A percentile compares a stretch with the other conserved stretches of the same genome.
Evolutionary conservation across 75 land plant genomes (phyloP).

Genomic region (Adiantum capillusveneris): DNA sequence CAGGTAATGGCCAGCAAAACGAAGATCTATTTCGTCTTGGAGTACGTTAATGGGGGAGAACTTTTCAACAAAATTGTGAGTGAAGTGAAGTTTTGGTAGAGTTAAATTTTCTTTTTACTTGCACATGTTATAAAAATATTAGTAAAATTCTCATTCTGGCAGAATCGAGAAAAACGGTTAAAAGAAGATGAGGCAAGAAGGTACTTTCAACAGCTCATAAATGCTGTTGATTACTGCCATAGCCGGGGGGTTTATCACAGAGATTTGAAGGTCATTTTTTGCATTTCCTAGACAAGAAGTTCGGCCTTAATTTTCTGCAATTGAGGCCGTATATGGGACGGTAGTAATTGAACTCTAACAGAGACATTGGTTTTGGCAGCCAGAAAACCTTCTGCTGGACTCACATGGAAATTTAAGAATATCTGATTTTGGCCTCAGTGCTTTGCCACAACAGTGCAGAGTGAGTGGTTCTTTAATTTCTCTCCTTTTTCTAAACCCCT

Average conservation of each 20-base stretch:
- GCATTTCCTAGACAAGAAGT: too few relatives aligned
- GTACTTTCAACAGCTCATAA: conserved; percentile 2
- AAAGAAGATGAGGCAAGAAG: conserved; percentile 7
- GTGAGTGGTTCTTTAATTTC: too few relatives aligned
- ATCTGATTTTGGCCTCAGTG: conserved; percentile 17
- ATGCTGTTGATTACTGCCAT: conserved; percentile 4
- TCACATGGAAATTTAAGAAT: conserved; percentile 15
- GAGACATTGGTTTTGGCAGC: conserved; percentile 10
- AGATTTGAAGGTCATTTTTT: conserved; percentile 5
- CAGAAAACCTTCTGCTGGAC: conserved; percentile 13
- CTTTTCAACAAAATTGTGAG: conserved; percentile 11
- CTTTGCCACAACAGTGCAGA: conserved; percentile 9
- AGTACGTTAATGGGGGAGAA: conserved; percentile 10
- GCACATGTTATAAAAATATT: not conserved
- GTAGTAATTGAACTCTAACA: too few relatives aligned
- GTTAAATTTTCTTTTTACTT: not conserved
- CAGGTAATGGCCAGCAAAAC: conserved; percentile 14
- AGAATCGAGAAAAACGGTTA: not conserved
- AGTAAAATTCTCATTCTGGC: not conserved
- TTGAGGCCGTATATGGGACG: too few relatives aligned
- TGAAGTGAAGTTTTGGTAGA: too few relatives aligned
- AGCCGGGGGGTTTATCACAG: conserved; percentile 1
- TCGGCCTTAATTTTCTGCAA: too few relatives aligned
- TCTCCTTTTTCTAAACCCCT: too few relatives aligned
- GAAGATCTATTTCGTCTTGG: conserved; percentile 14